Evolutionary conservation across 306 rosid genomes (phyloP).

Genomic region (Inga laurina): DNA sequence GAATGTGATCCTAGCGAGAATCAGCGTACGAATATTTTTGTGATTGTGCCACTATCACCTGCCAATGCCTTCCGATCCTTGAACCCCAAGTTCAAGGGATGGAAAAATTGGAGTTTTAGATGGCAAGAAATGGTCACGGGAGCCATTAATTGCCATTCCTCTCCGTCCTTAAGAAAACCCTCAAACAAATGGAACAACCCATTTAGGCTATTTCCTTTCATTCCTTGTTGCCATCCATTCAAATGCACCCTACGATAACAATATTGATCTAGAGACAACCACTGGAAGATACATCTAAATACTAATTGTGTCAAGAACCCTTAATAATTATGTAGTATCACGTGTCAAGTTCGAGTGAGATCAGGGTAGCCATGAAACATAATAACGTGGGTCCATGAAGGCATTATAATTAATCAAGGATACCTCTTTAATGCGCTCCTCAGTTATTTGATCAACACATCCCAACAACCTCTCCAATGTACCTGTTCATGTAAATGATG

Average conservation of each 20-base stretch:
- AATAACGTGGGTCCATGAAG: slow-evolving; percentile 3
- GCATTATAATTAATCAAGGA: slow-evolving; percentile 10
- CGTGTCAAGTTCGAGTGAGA: slow-evolving; percentile 3
- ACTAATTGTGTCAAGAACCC: slow-evolving; percentile 28
- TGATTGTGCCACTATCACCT: not conserved
- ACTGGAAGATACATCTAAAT: slow-evolving; percentile 19
- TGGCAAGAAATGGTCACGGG: not conserved
- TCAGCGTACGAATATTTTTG: not conserved
- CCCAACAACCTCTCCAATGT: slow-evolving; percentile 80
- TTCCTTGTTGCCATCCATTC: not conserved
- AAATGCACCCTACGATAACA: not conserved
- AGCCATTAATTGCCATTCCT: not conserved
- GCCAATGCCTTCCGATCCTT: not conserved
- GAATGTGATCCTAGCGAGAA: not conserved
- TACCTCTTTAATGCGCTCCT: slow-evolving; percentile 89
- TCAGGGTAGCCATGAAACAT: slow-evolving; percentile 16
- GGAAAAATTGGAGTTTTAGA: not conserved
- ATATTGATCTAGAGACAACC: not conserved
- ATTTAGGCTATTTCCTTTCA: not conserved
- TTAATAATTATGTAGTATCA: slow-evolving; percentile 26
- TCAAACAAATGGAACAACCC: not conserved
- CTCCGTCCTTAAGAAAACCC: not conserved
- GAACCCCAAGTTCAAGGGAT: not conserved
- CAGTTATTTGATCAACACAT: slow-evolving; percentile 74
- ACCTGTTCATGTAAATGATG: slow-evolving; percentile 48